Conservation (phyloP, 2,329 filamentous ascomycete genomes). For the Fusarium sp. region DNA sequence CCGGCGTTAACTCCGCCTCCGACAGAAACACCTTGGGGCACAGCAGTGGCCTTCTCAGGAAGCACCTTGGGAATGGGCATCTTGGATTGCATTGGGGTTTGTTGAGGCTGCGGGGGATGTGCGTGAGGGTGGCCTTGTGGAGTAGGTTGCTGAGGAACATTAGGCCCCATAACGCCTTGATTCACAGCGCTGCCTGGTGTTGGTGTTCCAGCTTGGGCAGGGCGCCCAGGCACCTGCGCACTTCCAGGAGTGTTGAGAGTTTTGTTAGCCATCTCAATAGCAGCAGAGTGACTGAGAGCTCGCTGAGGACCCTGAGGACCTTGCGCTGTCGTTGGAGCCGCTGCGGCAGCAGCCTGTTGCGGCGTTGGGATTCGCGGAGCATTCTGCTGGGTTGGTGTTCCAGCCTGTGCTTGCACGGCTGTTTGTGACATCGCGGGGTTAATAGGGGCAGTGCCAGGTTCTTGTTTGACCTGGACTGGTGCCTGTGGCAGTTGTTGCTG, state of each 20-base stretch:
- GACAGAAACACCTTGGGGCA: slow-evolving; percentile 79
- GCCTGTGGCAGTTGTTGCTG: slow-evolving; percentile 31
- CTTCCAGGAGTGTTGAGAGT: slow-evolving; percentile 51
- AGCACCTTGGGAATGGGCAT: slow-evolving; percentile 87
- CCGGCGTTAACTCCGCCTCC: slow-evolving; percentile 68
- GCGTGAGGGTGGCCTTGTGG: slow-evolving; percentile 59
- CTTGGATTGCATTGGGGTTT: slow-evolving; percentile 64
- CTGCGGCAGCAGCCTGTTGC: slow-evolving; percentile 59
- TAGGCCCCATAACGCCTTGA: slow-evolving; percentile 49
- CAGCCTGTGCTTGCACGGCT: slow-evolving; percentile 53
- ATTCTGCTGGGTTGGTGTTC: slow-evolving; percentile 63
- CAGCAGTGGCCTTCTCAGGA: slow-evolving; percentile 71
- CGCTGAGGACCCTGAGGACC: slow-evolving; percentile 54
- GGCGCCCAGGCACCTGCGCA: slow-evolving; percentile 47
- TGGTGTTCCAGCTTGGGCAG: slow-evolving; percentile 47
- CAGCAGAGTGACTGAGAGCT: slow-evolving; percentile 61
- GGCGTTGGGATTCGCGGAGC: slow-evolving; percentile 62
- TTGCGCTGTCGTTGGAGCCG: slow-evolving; percentile 52
- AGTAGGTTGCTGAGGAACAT: slow-evolving; percentile 45
- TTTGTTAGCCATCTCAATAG: slow-evolving; percentile 60
- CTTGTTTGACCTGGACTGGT: slow-evolving; percentile 49
- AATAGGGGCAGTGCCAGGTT: slow-evolving; percentile 56
- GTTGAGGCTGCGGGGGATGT: slow-evolving; percentile 58
- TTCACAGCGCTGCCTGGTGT: slow-evolving; percentile 47
- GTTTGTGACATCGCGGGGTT: slow-evolving; percentile 59